These are phyloP conservation scores for Bjerkandera adusta DNA, from an alignment of 1,284 basidiomycete genomes.

Conservation along the genomic window DNA sequence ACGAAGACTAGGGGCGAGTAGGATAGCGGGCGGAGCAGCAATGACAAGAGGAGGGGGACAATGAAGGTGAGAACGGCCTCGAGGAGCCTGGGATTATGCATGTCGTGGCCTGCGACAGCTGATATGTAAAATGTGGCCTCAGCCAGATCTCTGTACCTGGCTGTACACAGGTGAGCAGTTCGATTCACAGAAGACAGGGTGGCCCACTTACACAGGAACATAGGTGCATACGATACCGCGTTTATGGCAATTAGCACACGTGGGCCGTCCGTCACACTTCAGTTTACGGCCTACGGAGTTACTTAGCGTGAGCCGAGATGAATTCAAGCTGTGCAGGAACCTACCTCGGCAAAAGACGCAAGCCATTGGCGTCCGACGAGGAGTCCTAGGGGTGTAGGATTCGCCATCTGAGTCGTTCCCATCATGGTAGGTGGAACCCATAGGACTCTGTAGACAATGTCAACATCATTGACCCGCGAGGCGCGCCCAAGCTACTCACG, in stretches of 20 bases:
- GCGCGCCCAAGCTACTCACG: no score
- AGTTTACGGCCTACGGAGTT: slow-evolving; percentile 28
- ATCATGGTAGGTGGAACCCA: slow-evolving; percentile 5
- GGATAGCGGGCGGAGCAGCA: no score
- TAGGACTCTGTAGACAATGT: slow-evolving; percentile 5
- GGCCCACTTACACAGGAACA: slow-evolving; percentile 26
- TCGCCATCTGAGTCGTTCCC: slow-evolving; percentile 30
- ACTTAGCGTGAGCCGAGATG: neutral
- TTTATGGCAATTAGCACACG: slow-evolving; percentile 32
- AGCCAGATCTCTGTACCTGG: slow-evolving; percentile 16
- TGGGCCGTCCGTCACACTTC: slow-evolving; percentile 32
- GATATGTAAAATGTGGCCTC: neutral
- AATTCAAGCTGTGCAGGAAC: slow-evolving; percentile 2
- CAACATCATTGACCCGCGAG: slow-evolving; percentile 1
- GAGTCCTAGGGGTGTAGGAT: slow-evolving; percentile 27
- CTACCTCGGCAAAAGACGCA: slow-evolving; percentile 32
- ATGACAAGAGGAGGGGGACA: no score
- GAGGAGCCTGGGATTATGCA: neutral
- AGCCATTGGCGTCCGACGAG: slow-evolving; percentile 32
- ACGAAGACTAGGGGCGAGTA: slow-evolving; percentile 1
- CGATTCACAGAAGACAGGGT: neutral
- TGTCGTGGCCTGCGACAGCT: slow-evolving; percentile 9
- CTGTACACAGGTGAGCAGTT: slow-evolving; percentile 10
- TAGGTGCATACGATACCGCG: slow-evolving; percentile 30
- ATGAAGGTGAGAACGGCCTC: no score